Base-by-base conservation (phyloP, 108 stramenopile genomes). In the Chaetoceros muelleri region DNA sequence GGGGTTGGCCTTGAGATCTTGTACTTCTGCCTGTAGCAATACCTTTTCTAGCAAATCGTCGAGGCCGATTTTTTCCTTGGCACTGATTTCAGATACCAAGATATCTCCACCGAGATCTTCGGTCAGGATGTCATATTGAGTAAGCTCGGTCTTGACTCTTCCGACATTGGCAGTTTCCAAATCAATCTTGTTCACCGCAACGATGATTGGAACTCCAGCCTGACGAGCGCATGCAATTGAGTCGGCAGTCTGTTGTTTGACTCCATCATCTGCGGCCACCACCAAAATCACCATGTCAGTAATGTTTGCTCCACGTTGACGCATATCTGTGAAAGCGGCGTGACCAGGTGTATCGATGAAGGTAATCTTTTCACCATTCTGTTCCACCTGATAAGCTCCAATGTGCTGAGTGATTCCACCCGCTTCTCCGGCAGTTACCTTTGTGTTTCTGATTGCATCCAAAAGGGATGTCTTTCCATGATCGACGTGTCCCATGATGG, bases 401-500 rank as follows among this genome's bases (percentile, higher is more conserved):
- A 99, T 93, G 58, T 79, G 78, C 72, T 99, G 99, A 0, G 99
- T 99, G 67, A 99, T 99, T 63, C 99, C 99, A 22, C 98, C 99
- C 7, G 96, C 93, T 72, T 99, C 99, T 31, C 89, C 85, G 13
- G 77, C 86, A 10, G 97, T 96, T 34, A 95, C 90, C n/a, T 77
- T 60, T 3, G 92, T 91, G 47, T 75, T 74, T 1, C 98, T 80
- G 49, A 99, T 86, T 16, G 84, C 74, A 65, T 99, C 99, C 10
- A 99, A 84, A 25, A 99, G 73, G 1, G 95, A 91, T 5, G 99
- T 99, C 69, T 99, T 99, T 53, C 99, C 99, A 67, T 99, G 99
- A 69, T 99, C 99, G 44, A 99, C 99, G 78, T 99, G 99, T 28
- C 99, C 99, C 98, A 99, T 98, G 53, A 99, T 93, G 24, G 95